A percentile compares a stretch with the other conserved stretches of the same genome.
phyloP scores from a whole-genome alignment of 78 protist genomes.

The Speleostelium caveatum region DNA sequence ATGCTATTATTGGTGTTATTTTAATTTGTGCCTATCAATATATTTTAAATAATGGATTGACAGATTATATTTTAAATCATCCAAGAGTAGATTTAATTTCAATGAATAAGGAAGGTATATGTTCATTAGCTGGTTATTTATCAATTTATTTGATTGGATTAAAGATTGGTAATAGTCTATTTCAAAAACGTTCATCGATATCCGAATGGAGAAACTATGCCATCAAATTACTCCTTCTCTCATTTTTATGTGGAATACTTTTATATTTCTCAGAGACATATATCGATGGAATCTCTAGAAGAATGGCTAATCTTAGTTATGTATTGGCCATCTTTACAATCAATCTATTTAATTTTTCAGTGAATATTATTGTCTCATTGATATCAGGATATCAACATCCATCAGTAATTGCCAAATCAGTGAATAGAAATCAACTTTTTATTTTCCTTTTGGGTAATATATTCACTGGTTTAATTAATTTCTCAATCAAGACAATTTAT shows the following conservation, averaged over 20 bases:
- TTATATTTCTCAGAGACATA: slow-evolving; percentile 2
- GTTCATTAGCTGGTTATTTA: slow-evolving; percentile 84
- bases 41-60: slow-evolving; percentile 31
- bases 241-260: not conserved
- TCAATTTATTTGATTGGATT: slow-evolving; percentile 62
- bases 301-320: slow-evolving; percentile 65
- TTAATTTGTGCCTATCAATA: slow-evolving; percentile 23
- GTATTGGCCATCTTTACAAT: slow-evolving; percentile 61
- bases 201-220: slow-evolving; percentile 48
- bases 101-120: slow-evolving; percentile 89
- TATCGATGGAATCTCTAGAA: slow-evolving; percentile 33
- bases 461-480: slow-evolving; percentile 85
- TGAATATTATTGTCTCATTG: slow-evolving; percentile 13
- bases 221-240: not conserved
- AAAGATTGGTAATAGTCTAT: slow-evolving; percentile 23
- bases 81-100: slow-evolving; percentile 73
- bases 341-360: slow-evolving; percentile 44
- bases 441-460: slow-evolving; percentile 83
- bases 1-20: slow-evolving; percentile 32
- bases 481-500: slow-evolving; percentile 56
- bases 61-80: slow-evolving; percentile 72
- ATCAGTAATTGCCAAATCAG: slow-evolving; percentile 24
- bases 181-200: slow-evolving; percentile 7
- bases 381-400: slow-evolving; percentile 41
- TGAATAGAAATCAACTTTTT: slow-evolving; percentile 74